Conservation (phyloP, 768 basidiomycete species). For the Lentinus tigrinus region DNA sequence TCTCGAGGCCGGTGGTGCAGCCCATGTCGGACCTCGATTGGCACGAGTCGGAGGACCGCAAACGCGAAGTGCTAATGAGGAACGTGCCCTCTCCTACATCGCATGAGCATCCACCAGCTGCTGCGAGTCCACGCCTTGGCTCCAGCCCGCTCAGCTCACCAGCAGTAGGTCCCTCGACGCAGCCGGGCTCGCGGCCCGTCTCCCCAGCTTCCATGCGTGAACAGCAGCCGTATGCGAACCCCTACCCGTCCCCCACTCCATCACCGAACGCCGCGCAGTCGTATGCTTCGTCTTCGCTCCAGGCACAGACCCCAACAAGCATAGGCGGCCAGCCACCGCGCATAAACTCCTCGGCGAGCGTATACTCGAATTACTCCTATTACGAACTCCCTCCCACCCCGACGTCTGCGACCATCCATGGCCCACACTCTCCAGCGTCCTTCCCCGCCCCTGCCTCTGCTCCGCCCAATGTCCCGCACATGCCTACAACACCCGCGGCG, state of each 20-base stretch:
- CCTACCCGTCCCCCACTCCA: neutral
- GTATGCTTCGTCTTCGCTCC: neutral
- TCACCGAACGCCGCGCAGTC: neutral
- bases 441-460: slow-evolving; percentile 2
- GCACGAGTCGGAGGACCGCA: slow-evolving; percentile 35
- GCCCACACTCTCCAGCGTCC: slow-evolving; percentile 16
- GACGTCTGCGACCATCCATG: slow-evolving; percentile 42
- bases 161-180: slow-evolving; percentile 1
- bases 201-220: slow-evolving; percentile 7
- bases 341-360: slow-evolving; percentile 28
- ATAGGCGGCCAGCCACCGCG: slow-evolving; percentile 1
- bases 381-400: slow-evolving; percentile 52
- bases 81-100: slow-evolving; percentile 40
- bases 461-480: slow-evolving; percentile 4
- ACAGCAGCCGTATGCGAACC: neutral
- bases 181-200: neutral
- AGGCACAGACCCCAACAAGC: neutral
- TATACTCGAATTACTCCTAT: slow-evolving; percentile 69
- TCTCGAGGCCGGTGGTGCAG: slow-evolving; percentile 53
- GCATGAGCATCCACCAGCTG: slow-evolving; percentile 17
- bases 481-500: neutral
- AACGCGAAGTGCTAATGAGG: slow-evolving; percentile 53
- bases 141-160: slow-evolving; percentile 1
- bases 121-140: neutral
- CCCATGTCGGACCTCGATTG: slow-evolving; percentile 37